These are phyloP conservation scores for Zarea fungicola DNA, from an alignment of 2,329 filamentous ascomycete species.

Conservation along the genomic window DNA sequence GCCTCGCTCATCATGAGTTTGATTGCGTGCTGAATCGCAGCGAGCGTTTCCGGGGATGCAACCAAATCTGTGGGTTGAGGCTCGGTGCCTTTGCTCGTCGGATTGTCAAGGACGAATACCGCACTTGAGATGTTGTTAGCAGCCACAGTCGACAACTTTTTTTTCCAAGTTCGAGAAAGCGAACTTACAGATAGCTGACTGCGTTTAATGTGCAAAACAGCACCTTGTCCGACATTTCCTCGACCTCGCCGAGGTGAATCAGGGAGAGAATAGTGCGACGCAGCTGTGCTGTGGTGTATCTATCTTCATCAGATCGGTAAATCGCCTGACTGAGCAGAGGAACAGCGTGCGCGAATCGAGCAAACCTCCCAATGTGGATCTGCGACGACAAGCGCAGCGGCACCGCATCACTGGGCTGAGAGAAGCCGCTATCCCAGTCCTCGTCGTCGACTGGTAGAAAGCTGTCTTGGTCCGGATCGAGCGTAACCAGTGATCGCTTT, in stretches of 20 bases:
- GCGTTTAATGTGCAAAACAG: conserved; percentile 12
- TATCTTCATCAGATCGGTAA: not conserved
- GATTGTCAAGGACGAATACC: no score
- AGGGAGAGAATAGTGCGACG: conserved; percentile 14
- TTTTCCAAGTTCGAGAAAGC: no score
- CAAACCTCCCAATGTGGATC: conserved; percentile 12
- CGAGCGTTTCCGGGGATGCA: not conserved
- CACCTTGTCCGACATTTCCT: conserved; percentile 6
- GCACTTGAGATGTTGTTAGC: no score
- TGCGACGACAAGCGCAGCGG: conserved; percentile 9
- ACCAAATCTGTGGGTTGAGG: no score
- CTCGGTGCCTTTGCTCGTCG: no score
- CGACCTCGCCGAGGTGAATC: conserved; percentile 6
- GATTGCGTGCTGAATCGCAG: not conserved
- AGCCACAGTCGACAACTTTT: no score
- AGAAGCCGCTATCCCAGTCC: conserved; percentile 10
- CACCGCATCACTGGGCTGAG: not conserved
- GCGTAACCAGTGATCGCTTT: conserved; percentile 10
- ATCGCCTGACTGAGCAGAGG: conserved; percentile 14
- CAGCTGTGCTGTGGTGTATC: conserved; percentile 7
- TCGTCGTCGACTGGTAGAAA: conserved; percentile 14
- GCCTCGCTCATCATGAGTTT: not conserved
- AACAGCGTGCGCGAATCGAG: conserved; percentile 12
- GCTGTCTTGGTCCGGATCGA: conserved; percentile 11
- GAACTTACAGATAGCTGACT: conserved; percentile 8